Evolutionary conservation across 257 asterid genomes (phyloP).

Genomic region (Ballota nigra): DNA sequence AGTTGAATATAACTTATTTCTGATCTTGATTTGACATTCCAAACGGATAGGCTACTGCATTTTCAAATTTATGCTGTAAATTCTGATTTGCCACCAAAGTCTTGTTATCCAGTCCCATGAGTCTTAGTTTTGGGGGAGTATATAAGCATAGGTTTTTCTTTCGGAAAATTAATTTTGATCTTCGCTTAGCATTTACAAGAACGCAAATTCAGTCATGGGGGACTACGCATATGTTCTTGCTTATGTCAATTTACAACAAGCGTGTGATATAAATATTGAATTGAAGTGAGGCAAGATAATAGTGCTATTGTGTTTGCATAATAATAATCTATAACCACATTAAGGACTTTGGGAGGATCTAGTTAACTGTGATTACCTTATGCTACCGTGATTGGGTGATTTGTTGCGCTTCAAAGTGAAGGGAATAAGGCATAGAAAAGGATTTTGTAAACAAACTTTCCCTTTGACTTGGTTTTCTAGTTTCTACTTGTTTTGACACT

Average conservation of each 20-base stretch:
- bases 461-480: not conserved
- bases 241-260: not conserved
- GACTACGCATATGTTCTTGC: not conserved
- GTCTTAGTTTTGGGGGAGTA: not conserved
- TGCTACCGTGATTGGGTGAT: not conserved
- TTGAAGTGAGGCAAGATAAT: not conserved
- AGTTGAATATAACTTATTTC: not conserved
- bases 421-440: not conserved
- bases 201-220: not conserved
- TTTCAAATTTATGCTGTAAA: conserved; percentile 10
- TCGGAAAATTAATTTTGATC: too few relatives aligned
- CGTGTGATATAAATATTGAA: not conserved
- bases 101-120: not conserved
- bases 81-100: not conserved
- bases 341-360: not conserved
- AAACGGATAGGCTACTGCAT: conserved; percentile 4
- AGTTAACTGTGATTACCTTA: conserved; percentile 7
- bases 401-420: not conserved
- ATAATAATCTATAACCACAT: conserved; percentile 18
- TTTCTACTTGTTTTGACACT: not conserved
- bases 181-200: not conserved
- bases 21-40: conserved; percentile 16
- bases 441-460: not conserved
- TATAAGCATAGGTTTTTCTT: not conserved
- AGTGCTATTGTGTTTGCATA: not conserved